phyloP scores from a whole-genome alignment of 805 yeast genomes.

The Ogataea methanolica region DNA sequence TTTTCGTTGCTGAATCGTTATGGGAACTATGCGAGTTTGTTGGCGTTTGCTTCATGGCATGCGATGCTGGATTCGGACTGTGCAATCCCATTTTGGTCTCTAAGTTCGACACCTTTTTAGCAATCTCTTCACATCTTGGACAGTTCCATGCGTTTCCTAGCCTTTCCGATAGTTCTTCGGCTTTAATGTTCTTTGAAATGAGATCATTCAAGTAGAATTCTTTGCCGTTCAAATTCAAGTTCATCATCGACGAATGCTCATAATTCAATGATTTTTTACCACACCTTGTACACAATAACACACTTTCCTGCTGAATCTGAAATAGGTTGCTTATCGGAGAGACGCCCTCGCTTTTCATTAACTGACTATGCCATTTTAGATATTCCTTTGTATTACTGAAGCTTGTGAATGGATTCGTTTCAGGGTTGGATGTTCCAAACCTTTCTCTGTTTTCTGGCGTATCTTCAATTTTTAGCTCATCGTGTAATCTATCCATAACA shows the following conservation, averaged over 20 bases:
- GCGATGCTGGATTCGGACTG: constrained; percentile 1
- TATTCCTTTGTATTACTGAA: constrained; percentile 41
- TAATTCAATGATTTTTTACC: constrained; percentile 55
- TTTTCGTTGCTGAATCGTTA: constrained; percentile 20
- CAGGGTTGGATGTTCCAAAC: constrained; percentile 22
- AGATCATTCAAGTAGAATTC: constrained; percentile 50
- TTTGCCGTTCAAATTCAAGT: constrained; percentile 22
- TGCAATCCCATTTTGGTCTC: constrained; percentile 5
- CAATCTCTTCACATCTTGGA: constrained; percentile 54
- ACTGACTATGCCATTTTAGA: constrained; percentile 53
- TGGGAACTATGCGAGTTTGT: not conserved
- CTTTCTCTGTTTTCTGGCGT: constrained; percentile 16
- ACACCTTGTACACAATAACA: constrained; percentile 60
- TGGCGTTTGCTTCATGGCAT: no score
- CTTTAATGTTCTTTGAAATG: constrained; percentile 53
- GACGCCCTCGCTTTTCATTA: constrained; percentile 51
- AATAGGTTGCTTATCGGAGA: constrained; percentile 64
- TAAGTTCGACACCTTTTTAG: constrained; percentile 16
- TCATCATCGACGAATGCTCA: constrained; percentile 30
- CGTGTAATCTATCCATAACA: constrained; percentile 62
- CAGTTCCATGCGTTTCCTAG: constrained; percentile 82
- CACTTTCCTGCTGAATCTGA: constrained; percentile 70
- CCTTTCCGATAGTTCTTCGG: constrained; percentile 55
- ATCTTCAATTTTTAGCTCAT: constrained; percentile 42
- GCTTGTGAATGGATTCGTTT: constrained; percentile 20